Conservation (phyloP, 2,329 filamentous ascomycete species). For the Ceratocystiopsis minuta region DNA sequence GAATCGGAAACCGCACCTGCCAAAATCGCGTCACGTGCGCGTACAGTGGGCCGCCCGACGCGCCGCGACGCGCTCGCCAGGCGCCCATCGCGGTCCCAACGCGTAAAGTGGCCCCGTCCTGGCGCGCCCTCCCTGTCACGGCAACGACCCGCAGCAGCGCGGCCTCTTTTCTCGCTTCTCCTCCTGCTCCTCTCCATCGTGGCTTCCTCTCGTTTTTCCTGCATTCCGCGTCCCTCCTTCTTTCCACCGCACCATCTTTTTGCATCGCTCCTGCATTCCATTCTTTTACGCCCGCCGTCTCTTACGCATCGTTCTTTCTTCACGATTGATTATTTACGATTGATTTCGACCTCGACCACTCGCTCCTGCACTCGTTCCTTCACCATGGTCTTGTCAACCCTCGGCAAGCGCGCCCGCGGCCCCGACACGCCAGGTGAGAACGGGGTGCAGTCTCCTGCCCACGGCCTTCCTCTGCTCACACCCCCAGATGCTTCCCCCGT, state of each 20-base stretch:
- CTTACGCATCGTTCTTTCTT: neutral
- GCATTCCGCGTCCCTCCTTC: neutral
- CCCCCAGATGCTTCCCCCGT: constrained; percentile 15
- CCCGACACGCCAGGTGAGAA: no score
- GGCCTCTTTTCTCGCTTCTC: neutral
- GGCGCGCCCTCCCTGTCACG: constrained; percentile 1
- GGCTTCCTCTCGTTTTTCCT: neutral
- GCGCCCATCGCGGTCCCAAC: neutral
- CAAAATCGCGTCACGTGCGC: no score
- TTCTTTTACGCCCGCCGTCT: neutral
- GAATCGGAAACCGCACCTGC: no score
- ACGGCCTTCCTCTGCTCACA: neutral
- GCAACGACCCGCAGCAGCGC: no score
- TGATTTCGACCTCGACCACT: neutral
- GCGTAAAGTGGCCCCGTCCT: constrained; percentile 7
- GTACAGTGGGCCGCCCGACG: no score
- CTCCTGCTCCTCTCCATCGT: neutral
- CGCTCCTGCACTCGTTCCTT: no score
- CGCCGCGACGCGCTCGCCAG: neutral
- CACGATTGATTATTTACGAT: no score
- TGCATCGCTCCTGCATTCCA: constrained; percentile 1
- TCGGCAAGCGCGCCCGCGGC: constrained; percentile 5
- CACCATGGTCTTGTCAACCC: constrained; percentile 3
- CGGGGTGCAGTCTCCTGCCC: no score
- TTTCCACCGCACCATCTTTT: neutral